phyloP scores from a whole-genome alignment of 306 rosid genomes.

The Acacia confusa region DNA sequence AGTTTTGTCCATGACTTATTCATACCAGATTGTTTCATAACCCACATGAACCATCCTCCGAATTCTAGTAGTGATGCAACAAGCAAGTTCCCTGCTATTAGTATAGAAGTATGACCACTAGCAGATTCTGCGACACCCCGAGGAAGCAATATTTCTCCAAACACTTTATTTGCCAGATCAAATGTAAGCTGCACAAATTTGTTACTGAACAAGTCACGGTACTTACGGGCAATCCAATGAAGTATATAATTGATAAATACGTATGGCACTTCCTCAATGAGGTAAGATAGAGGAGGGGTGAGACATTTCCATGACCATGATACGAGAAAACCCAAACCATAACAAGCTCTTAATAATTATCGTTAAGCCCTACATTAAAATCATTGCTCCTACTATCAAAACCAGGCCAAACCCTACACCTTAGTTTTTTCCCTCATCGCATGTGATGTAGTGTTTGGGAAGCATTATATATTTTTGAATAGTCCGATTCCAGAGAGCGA shows the following conservation, averaged over 20 bases:
- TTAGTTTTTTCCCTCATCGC: neutral
- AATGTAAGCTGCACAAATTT: too few relatives aligned
- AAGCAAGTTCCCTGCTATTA: neutral
- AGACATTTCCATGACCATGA: neutral
- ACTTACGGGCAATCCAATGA: neutral
- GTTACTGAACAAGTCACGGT: neutral
- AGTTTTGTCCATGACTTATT: neutral
- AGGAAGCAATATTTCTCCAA: neutral
- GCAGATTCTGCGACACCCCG: neutral
- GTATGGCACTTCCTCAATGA: too few relatives aligned
- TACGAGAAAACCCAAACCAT: neutral
- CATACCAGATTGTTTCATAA: neutral
- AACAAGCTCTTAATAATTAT: rapidly evolving
- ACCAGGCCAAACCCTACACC: neutral
- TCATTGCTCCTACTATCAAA: neutral
- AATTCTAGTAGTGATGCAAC: neutral
- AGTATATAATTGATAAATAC: neutral
- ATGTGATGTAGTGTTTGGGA: neutral
- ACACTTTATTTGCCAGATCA: neutral
- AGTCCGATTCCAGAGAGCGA: neutral
- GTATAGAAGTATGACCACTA: too few relatives aligned
- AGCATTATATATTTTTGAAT: neutral
- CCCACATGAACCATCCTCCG: neutral
- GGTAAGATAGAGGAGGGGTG: too few relatives aligned
- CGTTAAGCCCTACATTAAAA: neutral